A percentile compares a stretch with the other conserved stretches of the same genome.
Conservation (phyloP, 331 rosid genomes). For the Quercus phellos region DNA sequence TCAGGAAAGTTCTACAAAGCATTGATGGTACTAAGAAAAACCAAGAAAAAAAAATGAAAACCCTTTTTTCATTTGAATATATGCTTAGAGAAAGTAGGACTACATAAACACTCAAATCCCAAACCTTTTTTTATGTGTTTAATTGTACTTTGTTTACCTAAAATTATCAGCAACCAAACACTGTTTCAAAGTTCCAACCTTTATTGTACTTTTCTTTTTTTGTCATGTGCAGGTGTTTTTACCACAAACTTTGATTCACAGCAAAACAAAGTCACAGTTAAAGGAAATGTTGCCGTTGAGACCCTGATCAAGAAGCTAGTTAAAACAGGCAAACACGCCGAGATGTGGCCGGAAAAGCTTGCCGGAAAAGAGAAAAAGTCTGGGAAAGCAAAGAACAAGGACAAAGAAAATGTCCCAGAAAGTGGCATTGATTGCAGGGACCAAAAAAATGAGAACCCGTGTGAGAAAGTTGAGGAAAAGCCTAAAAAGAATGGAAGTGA, state of each 20-base stretch:
- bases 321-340: conserved; percentile 69
- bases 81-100: conserved; percentile 9
- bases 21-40: conserved; percentile 58
- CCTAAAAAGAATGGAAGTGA: conserved; percentile 25
- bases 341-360: conserved; percentile 60
- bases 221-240: conserved; percentile 55
- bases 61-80: neutral
- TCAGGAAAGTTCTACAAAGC: conserved; percentile 68
- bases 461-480: conserved; percentile 26
- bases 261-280: conserved; percentile 68
- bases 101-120: neutral
- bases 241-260: conserved; percentile 58
- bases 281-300: conserved; percentile 58
- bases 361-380: conserved; percentile 36
- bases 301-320: conserved; percentile 54
- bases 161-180: neutral
- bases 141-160: neutral
- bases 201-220: neutral
- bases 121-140: neutral
- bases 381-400: conserved; percentile 30
- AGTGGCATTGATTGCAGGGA: neutral
- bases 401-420: conserved; percentile 28
- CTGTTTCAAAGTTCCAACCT: neutral
- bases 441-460: neutral
- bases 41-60: neutral